Evolutionary conservation across 805 yeast species (phyloP).

Genomic region (Kazachstania viticola): DNA sequence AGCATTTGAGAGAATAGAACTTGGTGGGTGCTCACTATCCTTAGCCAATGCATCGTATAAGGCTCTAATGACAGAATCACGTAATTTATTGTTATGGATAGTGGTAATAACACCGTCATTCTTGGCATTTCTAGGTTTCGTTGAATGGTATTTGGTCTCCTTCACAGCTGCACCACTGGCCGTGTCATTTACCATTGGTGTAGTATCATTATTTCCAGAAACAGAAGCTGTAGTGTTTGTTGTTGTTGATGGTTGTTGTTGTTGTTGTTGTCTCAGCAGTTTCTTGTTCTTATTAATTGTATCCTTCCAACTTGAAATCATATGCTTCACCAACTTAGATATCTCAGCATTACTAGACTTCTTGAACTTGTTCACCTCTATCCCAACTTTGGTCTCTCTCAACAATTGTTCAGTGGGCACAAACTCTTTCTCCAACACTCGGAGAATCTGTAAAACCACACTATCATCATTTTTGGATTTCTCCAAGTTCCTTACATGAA

Average conservation of each 20-base stretch:
- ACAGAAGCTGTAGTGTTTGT: not conserved
- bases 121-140: conserved; percentile 62
- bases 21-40: conserved; percentile 56
- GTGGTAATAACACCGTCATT: conserved; percentile 69
- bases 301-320: conserved; percentile 85
- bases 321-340: conserved; percentile 59
- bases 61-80: conserved; percentile 77
- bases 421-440: conserved; percentile 47
- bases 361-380: conserved; percentile 83
- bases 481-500: conserved; percentile 61
- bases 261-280: conserved; percentile 15
- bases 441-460: conserved; percentile 55
- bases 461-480: conserved; percentile 50
- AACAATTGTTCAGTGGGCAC: conserved; percentile 81
- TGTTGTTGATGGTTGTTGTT: conserved; percentile 1
- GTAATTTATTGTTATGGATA: conserved; percentile 61
- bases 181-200: not conserved
- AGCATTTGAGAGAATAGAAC: conserved; percentile 49
- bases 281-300: conserved; percentile 57
- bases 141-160: conserved; percentile 33
- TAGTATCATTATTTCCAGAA: not conserved
- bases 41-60: conserved; percentile 82
- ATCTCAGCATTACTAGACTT: conserved; percentile 56
- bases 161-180: conserved; percentile 9
- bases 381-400: conserved; percentile 92